Evolutionary conservation across 345 rosid genomes (phyloP), one percentile per base, ranked within the genome.

Genomic region (Murraya paniculata): DNA sequence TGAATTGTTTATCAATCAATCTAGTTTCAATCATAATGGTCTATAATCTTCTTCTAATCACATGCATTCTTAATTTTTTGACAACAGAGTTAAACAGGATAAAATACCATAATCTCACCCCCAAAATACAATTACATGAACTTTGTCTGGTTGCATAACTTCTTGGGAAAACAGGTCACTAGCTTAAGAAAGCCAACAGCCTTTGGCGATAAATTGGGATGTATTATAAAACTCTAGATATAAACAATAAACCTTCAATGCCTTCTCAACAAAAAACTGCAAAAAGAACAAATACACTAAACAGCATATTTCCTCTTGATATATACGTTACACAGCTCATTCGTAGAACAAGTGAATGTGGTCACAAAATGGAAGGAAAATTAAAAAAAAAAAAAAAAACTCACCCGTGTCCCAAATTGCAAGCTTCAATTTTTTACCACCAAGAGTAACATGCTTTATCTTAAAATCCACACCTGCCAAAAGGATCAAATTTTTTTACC

Each of bases 371-470:
- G 22, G 50, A 45, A 45, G 50, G 50, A 30, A 48, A 72, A n/a
- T 13, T 56, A 7, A 72, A 71, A 28, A 57, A 58, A 72, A 7
- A 72, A 71, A 28, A 57, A 58, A 59, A 10, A 7, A n/a, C 50
- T 81, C 48, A 92, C 98, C 99, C 22, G 98, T 93, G 72, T 95
- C 98, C 98, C 99, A 95, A 80, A 95, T 95, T 9, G 97, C 99
- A 80, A 95, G 98, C 87, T 95, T 95, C 80, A 93, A 77, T 83
- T 87, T 95, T 80, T 92, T 93, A 35, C 93, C 99, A 7, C 94
- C 97, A 74, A 87, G 71, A 16, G 83, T 87, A 28, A 95, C 88
- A 81, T 90, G 86, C 84, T 95, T 95, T 38, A 93, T 91, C 91
- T 95, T 93, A 77, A 95, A 95, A 88, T 95, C 99, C 41, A 95